Evolutionary conservation across 2,329 filamentous ascomycete species (phyloP).

Genomic region (Penicillium thymicola): DNA sequence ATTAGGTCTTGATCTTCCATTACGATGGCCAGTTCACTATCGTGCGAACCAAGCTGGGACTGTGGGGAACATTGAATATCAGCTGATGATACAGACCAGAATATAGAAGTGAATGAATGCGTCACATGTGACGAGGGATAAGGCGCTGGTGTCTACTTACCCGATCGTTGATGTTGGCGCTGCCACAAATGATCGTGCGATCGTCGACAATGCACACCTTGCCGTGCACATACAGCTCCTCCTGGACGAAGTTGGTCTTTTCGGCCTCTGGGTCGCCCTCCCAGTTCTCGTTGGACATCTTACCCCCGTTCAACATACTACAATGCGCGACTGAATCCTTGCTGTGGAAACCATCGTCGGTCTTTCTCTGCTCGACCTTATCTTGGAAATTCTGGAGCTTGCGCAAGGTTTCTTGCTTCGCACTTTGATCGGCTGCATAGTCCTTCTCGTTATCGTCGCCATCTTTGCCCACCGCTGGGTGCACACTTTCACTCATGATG

Average conservation of each 20-base stretch:
- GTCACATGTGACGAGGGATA: background rate
- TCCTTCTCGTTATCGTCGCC: conserved; percentile 47
- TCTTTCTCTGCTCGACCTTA: conserved; percentile 37
- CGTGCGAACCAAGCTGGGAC: conserved; percentile 78
- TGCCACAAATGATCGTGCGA: conserved; percentile 75
- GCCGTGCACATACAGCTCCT: conserved; percentile 92
- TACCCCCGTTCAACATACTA: conserved; percentile 70
- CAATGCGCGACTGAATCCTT: conserved; percentile 67
- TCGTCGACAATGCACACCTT: conserved; percentile 85
- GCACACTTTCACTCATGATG: conserved; percentile 73
- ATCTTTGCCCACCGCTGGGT: conserved; percentile 43
- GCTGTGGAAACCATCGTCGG: conserved; percentile 25
- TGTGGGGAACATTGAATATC: conserved; percentile 18
- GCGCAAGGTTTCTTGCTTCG: conserved; percentile 34
- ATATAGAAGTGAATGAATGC: background rate
- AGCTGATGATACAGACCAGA: conserved; percentile 6
- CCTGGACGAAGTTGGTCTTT: conserved; percentile 85
- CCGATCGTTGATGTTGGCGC: conserved; percentile 65
- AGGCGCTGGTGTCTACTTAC: conserved; percentile 28
- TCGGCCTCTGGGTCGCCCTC: conserved; percentile 72
- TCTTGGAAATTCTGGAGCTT: conserved; percentile 32
- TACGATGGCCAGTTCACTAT: conserved; percentile 85
- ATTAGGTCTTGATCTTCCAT: conserved; percentile 74
- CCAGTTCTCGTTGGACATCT: conserved; percentile 69
- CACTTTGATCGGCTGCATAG: conserved; percentile 33